These are phyloP conservation scores for Magnusiomyces paraingens DNA, from an alignment of 1,139 yeast genomes.

Conservation along the genomic window DNA sequence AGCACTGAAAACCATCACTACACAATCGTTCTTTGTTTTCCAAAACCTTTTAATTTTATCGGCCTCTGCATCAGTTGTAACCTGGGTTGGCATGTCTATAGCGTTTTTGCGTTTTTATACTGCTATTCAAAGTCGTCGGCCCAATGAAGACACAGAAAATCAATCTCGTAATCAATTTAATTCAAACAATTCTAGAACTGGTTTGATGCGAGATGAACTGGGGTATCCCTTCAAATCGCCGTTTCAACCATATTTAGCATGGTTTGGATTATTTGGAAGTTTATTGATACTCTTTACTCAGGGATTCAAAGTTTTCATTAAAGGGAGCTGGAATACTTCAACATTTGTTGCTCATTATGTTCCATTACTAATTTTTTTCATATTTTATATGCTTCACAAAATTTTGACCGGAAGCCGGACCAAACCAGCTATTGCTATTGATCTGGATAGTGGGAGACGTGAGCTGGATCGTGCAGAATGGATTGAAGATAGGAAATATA, in stretches of 20 bases:
- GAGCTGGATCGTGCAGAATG: conserved; percentile 42
- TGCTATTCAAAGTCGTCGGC: conserved; percentile 40
- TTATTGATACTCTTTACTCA: conserved; percentile 49
- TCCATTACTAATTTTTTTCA: conserved; percentile 48
- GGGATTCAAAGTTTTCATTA: conserved; percentile 61
- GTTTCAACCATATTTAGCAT: conserved; percentile 69
- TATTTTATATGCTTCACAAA: conserved; percentile 53
- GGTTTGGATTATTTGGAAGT: conserved; percentile 57
- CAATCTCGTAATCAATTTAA: not conserved
- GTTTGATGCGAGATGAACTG: conserved; percentile 28
- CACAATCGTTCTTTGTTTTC: conserved; percentile 57
- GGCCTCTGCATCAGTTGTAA: conserved; percentile 64
- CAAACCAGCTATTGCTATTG: conserved; percentile 53
- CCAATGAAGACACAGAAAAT: not conserved
- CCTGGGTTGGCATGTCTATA: conserved; percentile 78
- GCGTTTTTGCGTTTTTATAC: conserved; percentile 64
- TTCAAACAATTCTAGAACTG: conserved; percentile 17
- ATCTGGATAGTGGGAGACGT: conserved; percentile 71
- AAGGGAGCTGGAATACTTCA: conserved; percentile 54
- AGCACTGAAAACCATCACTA: conserved; percentile 53
- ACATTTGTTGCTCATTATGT: conserved; percentile 67
- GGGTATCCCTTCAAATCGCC: conserved; percentile 69
- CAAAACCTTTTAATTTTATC: conserved; percentile 58
- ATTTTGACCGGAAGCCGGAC: conserved; percentile 45
- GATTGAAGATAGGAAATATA: conserved; percentile 34